Evolutionary conservation across 345 rosid species (phyloP), one percentile per base, ranked within the genome.

Genomic region (Clausena lansium): DNA sequence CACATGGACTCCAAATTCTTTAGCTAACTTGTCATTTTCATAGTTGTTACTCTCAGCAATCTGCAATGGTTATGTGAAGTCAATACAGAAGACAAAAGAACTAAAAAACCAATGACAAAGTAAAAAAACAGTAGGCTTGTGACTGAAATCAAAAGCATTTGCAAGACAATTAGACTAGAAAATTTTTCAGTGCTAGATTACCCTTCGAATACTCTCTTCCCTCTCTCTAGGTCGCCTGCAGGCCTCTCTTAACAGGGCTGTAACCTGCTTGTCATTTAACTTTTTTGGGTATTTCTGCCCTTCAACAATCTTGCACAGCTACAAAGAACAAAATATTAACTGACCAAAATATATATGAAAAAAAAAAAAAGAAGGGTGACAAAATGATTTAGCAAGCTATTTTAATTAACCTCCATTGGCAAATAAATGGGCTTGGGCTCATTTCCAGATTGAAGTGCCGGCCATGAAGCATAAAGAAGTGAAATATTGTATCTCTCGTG

Each of bases 391-490:
- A 15, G 55, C 30, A 11, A n/a, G 36, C 19, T 72, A 33, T 61
- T 6, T 39, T 17, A 28, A 14, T 59, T 39, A 54, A 95, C 98
- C 87, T 95, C 98, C 97, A 95, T 95, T 0, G 98, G 98, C 59
- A 85, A 45, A 82, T 64, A 89, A 27, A 68, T 63, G n/a, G 93
- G 93, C 67, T 28, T 90, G 0, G 94, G 5, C 19, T 88, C 94
- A 65, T 78, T 86, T 36, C 95, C 98, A 47, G 88, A 75, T 81
- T 85, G 90, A 72, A 94, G 85, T 0, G 94, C 89, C 36, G 97
- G 98, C 83, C 90, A 58, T 14, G 64, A 24, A 20, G 86, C 60
- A 71, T 74, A 67, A 60, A 13, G 76, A 57, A 93, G 86, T 9
- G 7, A 64, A 38, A 86, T 75, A 1, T 81, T 78, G 78, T 91